Base-by-base conservation (phyloP, 768 basidiomycete species). In the Suillus plorans region DNA sequence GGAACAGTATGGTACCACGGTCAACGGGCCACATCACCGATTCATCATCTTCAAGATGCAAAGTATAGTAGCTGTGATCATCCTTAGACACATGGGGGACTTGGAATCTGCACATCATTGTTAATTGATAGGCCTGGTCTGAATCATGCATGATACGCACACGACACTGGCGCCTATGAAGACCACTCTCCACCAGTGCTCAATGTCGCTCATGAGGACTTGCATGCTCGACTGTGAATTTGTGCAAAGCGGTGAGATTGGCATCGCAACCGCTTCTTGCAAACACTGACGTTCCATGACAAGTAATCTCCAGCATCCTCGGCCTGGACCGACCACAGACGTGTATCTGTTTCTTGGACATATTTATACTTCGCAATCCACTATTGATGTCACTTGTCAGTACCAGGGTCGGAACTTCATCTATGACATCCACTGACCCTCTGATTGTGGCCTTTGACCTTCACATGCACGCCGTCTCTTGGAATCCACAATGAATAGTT, bases 401-500 rank as follows among this genome's bases (percentile, higher is more conserved):
- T 13, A 1, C 10, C 37, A 39, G 37, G 10, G 12, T 13, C 12
- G 12, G 37, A 39, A 39, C 37, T 13, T 39, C 37, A 13, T 39
- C 37, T 28, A 1, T 39, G 12, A 10, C 37, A 39, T 10, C 12
- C 13, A 39, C 37, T 39, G 12, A 39, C 49, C 14, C 3, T 28
- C 3, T 16, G 22, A 25, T 45, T 47, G 12, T 13, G 10, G 45
- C 45, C 45, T 0, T 10, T 10, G 45, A 47, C n/a, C 20, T 12
- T n/a, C n/a, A 0, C n/a, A 1, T 41, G 3, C 5, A 0, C 1
- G 45, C 10, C 4, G 3, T 42, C 41, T 7, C 9, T 45, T 0
- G 4, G 0, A n/a, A 4, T 9, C 10, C n/a, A 13, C 47, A 47
- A 47, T 5, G 13, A 2, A n/a, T 4, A 3, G 1, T 22, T n/a